Conservation (phyloP, 2,329 filamentous ascomycete species). For the Exserohilum rostratum region DNA sequence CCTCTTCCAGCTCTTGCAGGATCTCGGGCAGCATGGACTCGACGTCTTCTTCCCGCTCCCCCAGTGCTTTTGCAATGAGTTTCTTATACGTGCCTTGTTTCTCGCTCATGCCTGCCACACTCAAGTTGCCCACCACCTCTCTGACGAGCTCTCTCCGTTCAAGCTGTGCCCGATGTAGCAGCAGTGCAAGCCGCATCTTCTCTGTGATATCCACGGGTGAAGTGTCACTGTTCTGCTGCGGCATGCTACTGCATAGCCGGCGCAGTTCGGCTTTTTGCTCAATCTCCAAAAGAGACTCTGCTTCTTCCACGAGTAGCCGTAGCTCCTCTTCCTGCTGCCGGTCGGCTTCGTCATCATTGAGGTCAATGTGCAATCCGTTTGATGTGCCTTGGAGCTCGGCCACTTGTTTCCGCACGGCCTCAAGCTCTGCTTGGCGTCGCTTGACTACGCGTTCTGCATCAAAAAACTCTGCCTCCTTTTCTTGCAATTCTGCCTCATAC, state of each 20-base stretch:
- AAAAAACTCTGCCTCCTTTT: conserved; percentile 65
- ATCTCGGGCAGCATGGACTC: conserved; percentile 65
- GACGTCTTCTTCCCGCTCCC: conserved; percentile 70
- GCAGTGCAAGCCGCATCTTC: conserved; percentile 63
- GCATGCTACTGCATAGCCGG: conserved; percentile 35
- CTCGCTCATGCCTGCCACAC: conserved; percentile 72
- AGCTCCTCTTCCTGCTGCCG: conserved; percentile 49
- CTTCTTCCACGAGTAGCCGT: conserved; percentile 46
- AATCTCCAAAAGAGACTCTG: conserved; percentile 51
- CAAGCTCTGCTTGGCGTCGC: conserved; percentile 72
- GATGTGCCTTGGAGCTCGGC: conserved; percentile 55
- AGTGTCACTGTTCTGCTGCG: conserved; percentile 31
- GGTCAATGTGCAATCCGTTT: conserved; percentile 36
- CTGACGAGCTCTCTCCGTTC: conserved; percentile 68
- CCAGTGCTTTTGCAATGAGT: conserved; percentile 71
- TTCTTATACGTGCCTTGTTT: conserved; percentile 75
- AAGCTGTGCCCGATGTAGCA: conserved; percentile 62
- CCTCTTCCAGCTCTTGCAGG: conserved; percentile 56
- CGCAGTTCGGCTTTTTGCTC: conserved; percentile 52
- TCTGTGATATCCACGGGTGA: conserved; percentile 54
- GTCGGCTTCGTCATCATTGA: conserved; percentile 46
- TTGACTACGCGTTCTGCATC: conserved; percentile 56
- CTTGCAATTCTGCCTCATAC: conserved; percentile 76
- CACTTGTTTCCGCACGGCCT: conserved; percentile 64
- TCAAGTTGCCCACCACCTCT: conserved; percentile 72